Base-by-base conservation (phyloP, 495 filamentous ascomycete genomes). In the Talaromyces thailandensis region DNA sequence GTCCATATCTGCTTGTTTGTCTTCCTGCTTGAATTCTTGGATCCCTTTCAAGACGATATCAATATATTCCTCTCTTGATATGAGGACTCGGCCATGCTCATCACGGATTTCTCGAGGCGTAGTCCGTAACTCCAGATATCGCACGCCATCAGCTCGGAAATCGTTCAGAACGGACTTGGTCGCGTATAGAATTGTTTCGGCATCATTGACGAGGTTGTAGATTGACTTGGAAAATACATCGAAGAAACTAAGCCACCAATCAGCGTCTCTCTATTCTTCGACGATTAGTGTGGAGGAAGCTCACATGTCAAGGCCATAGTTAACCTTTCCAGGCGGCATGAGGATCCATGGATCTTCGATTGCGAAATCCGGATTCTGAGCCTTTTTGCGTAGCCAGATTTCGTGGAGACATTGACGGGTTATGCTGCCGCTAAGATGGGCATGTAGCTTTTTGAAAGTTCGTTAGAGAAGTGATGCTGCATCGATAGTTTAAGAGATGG, bases 351-450 rank as follows among this genome's bases (percentile, higher is more conserved):
- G 90, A 71, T 93, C 89, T 57, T 87, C 80, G 0, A 93, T 73
- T 4, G 62, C 24, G 43, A 81, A 71, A 16, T 73, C 64, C 0
- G 82, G 82, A 37, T 84, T 67, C 9, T 63, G 58, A 7, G 71
- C 72, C 56, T 82, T 84, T 71, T 86, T 88, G 53, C 70, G 68
- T 43, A 72, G 57, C 88, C 90, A 96, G 66, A 94, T 83, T 45
- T 90, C 83, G 68, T 93, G 88, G 1, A 94, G 83, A 60, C 83
- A 87, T 74, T 86, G 71, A 14, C 84, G 84, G 69, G 84, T 88
- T 73, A 94, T 92, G 70, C 88, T 91, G 52, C 91, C 90, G 50
- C 83, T 88, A 32, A 96, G 82, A 72, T 94, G 91, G 62, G 91
- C 91, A 65, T 96, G 91, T 18, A 96, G 81, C 87, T 93, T 67